Evolutionary conservation across 805 yeast genomes (phyloP).

Genomic region (Cyberlindnera lachancei): DNA sequence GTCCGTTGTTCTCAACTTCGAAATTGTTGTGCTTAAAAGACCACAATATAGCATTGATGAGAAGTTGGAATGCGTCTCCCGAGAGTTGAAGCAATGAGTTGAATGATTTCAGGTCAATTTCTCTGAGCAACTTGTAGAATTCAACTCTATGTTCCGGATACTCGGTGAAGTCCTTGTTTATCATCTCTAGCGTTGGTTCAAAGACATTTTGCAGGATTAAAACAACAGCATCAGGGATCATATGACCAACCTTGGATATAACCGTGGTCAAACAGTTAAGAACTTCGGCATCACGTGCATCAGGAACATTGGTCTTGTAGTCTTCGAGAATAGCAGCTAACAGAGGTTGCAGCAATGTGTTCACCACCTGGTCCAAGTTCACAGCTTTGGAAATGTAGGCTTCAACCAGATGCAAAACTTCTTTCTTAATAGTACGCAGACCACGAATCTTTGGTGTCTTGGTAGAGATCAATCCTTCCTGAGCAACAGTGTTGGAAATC

Average conservation of each 20-base stretch:
- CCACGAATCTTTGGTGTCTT: slow-evolving; percentile 94
- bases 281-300: slow-evolving; percentile 97
- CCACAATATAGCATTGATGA: slow-evolving; percentile 94
- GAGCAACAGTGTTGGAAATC: slow-evolving; percentile 74
- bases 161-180: slow-evolving; percentile 89
- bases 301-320: slow-evolving; percentile 82
- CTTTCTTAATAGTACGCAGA: slow-evolving; percentile 92
- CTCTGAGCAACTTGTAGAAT: slow-evolving; percentile 83
- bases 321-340: slow-evolving; percentile 83
- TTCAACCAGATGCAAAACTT: slow-evolving; percentile 81
- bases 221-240: slow-evolving; percentile 86
- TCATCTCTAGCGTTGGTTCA: slow-evolving; percentile 92
- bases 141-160: slow-evolving; percentile 98
- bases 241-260: slow-evolving; percentile 77
- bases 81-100: slow-evolving; percentile 82
- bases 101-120: slow-evolving; percentile 80
- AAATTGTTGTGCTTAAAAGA: slow-evolving; percentile 96
- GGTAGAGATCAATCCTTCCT: slow-evolving; percentile 82
- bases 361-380: slow-evolving; percentile 71
- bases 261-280: slow-evolving; percentile 89
- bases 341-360: slow-evolving; percentile 75
- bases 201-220: slow-evolving; percentile 83
- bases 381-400: slow-evolving; percentile 84
- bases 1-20: slow-evolving; percentile 91
- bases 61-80: slow-evolving; percentile 83